These are phyloP conservation scores for Kwoniella sp. DNA, from an alignment of 768 basidiomycete species.

Conservation along the genomic window DNA sequence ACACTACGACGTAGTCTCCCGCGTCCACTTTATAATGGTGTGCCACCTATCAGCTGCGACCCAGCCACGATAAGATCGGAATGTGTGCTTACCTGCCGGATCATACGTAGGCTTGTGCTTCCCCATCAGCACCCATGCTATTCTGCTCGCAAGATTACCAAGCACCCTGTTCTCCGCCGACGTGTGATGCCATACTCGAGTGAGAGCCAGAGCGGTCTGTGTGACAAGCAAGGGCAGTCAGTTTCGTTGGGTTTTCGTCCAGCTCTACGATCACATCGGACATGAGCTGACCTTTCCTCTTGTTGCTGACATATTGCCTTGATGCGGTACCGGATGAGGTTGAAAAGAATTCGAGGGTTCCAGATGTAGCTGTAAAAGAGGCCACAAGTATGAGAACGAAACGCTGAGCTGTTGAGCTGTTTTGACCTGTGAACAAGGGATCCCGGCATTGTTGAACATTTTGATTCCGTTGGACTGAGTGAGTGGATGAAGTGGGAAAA, in stretches of 20 bases:
- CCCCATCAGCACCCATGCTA: slow-evolving; percentile 95
- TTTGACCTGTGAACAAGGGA: no score
- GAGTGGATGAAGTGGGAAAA: neutral
- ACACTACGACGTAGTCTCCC: slow-evolving; percentile 96
- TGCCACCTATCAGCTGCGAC: neutral
- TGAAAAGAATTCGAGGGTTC: neutral
- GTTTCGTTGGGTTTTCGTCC: neutral
- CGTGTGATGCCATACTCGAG: slow-evolving; percentile 95
- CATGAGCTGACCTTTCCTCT: slow-evolving; percentile 39
- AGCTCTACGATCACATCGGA: neutral
- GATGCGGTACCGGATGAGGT: neutral
- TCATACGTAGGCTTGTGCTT: slow-evolving; percentile 99
- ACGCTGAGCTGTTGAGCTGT: no score
- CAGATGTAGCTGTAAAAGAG: neutral
- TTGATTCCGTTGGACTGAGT: neutral
- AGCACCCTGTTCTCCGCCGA: slow-evolving; percentile 87
- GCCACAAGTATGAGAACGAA: no score
- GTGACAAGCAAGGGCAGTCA: neutral
- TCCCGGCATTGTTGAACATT: neutral
- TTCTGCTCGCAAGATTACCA: slow-evolving; percentile 90
- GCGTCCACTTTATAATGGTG: slow-evolving; percentile 72
- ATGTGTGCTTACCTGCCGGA: slow-evolving; percentile 69
- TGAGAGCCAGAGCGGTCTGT: slow-evolving; percentile 92
- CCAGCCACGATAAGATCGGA: neutral
- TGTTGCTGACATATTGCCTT: slow-evolving; percentile 35